A percentile compares a stretch with the other conserved stretches of the same genome.
These are phyloP conservation scores for Aristolochia fimbriata DNA, from an alignment of 164 flowering plant species.

Conservation along the genomic window DNA sequence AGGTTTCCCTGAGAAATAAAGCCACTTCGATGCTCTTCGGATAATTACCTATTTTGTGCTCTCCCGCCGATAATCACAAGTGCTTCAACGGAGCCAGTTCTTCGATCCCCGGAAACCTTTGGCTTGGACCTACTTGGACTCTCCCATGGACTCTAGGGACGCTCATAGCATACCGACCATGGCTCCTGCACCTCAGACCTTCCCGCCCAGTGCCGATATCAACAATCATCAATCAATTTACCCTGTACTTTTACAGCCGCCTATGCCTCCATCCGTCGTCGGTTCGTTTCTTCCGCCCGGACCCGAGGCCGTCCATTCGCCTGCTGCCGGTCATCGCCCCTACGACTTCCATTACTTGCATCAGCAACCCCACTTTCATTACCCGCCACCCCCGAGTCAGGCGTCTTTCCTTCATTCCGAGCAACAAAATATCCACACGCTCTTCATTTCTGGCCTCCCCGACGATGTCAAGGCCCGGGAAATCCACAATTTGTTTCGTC, in stretches of 20 bases:
- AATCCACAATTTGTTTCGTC: slow-evolving; percentile 87
- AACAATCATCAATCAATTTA: not conserved
- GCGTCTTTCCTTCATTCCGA: slow-evolving; percentile 4
- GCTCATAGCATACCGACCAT: not conserved
- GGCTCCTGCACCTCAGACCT: not conserved
- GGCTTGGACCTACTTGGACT: too few species aligned
- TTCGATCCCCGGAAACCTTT: too few species aligned
- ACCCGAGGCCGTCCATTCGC: not conserved
- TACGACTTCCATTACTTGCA: not conserved
- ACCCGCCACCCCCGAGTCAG: slow-evolving; percentile 1
- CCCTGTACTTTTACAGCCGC: not conserved
- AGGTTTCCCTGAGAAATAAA: too few species aligned
- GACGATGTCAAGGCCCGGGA: slow-evolving; percentile 89
- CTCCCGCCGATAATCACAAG: too few species aligned
- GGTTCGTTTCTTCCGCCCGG: not conserved
- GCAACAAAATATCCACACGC: slow-evolving; percentile 42
- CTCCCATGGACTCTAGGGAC: not conserved
- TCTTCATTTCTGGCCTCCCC: slow-evolving; percentile 81
- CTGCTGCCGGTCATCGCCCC: not conserved
- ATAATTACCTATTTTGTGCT: too few species aligned
- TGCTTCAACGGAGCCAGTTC: too few species aligned
- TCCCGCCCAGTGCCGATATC: not conserved
- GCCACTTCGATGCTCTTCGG: too few species aligned
- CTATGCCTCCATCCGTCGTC: not conserved
- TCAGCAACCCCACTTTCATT: not conserved